Evolutionary conservation across 805 yeast genomes (phyloP), one percentile per base, ranked within the genome.

Genomic region (Starmera pachycereana): DNA sequence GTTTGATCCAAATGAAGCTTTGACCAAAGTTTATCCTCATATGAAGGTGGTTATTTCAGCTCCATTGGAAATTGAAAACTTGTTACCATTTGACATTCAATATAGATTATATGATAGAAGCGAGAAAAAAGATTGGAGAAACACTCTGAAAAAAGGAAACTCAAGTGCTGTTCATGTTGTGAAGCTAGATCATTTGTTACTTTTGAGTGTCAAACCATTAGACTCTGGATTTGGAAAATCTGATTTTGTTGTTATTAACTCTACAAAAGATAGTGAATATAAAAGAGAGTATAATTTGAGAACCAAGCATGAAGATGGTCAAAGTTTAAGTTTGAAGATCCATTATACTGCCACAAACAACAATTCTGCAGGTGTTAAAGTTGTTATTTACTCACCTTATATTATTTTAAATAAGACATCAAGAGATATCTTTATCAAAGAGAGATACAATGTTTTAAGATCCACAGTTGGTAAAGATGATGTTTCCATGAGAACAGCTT

Each of bases 341-440:
- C 79, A 77, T 44, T 90, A 88, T 55, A 69, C 71, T 36, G 66
- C 65, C 16, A 61, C 67, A 16, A 68, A 65, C 11, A 67, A 69
- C 0, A 65, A 71, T 9, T 72, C 76, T 29, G 70, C 81, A 3
- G 84, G 87, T 28, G 64, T 78, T 45, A 72, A 76, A 45, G 71
- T 87, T 2, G 72, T 74, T 11, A 67, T 92, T n/a, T 87, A 76
- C 53, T 66, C 96, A 0, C 97, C 97, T 0, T 92, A 90, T 53
- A 68, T 92, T 35, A 63, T 92, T 13, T 65, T 89, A 46, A 94
- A 92, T 58, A 69, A 83, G 51, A 86, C 96, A 0, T 89, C 84
- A 2, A 72, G 70, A 44, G 76, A 76, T 46, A 46, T 92, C 12
- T 68, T 65, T 36, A 58, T 88, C 12, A 64, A 69, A 38, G 78